These are phyloP conservation scores for Erodium trifolium DNA, from an alignment of 441 rosid species.

Conservation along the genomic window DNA sequence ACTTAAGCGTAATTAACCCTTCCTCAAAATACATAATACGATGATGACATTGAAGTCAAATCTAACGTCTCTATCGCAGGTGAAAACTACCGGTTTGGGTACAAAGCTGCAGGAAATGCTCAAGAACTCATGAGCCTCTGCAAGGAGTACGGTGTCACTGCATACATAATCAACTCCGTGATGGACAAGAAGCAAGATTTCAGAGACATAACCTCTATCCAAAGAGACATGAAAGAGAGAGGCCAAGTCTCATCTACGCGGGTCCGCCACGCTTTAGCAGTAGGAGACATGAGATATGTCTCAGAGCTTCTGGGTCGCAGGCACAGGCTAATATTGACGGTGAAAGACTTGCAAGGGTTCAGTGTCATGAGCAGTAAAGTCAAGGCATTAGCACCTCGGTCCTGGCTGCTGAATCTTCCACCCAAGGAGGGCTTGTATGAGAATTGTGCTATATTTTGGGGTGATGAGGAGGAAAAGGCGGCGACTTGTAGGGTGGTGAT, in stretches of 20 bases:
- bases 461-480: slow-evolving; percentile 26
- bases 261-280: slow-evolving; percentile 69
- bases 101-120: slow-evolving; percentile 73
- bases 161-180: slow-evolving; percentile 58
- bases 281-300: slow-evolving; percentile 64
- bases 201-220: slow-evolving; percentile 20
- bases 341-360: slow-evolving; percentile 26
- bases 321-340: slow-evolving; percentile 52
- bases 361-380: slow-evolving; percentile 19
- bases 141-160: slow-evolving; percentile 46
- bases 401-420: slow-evolving; percentile 56
- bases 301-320: slow-evolving; percentile 70
- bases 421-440: slow-evolving; percentile 57
- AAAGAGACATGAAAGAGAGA: slow-evolving; percentile 44
- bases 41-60: slow-evolving; percentile 7
- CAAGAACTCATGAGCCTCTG: slow-evolving; percentile 59
- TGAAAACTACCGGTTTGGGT: slow-evolving; percentile 77
- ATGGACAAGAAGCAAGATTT: slow-evolving; percentile 65
- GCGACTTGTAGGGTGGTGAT: slow-evolving; percentile 49
- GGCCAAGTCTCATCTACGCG: slow-evolving; percentile 92
- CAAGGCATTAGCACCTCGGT: slow-evolving; percentile 43
- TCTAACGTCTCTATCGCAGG: slow-evolving; percentile 31
- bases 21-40: background rate
- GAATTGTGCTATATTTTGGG: slow-evolving; percentile 38
- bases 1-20: background rate